Base-by-base conservation (phyloP, 2,329 filamentous ascomycete genomes). In the Juglanconis juglandina region DNA sequence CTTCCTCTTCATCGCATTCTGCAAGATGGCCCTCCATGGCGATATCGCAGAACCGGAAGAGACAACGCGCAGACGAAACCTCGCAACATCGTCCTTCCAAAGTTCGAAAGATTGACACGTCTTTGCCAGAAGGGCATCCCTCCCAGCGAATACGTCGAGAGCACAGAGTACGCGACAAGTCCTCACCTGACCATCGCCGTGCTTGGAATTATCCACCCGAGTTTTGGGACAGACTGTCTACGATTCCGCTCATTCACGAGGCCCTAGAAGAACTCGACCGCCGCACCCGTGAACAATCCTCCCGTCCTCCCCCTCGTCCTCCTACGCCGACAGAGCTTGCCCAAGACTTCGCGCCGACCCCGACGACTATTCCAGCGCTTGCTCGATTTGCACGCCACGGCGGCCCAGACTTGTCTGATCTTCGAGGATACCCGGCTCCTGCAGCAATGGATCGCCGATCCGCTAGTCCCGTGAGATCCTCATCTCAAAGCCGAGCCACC, bases 371-470 rank as follows among this genome's bases (percentile, higher is more conserved):
- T 24, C 24, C 24, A 24, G 24, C 24, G 39, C 42, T 56, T 4
- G 62, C 64, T 58, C 63, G 63, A 59, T 68, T 67, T 56, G 65
- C 68, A 17, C 67, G 64, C 54, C 58, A 64, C 58, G 66, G 69
- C 58, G 68, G 69, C 32, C 67, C 65, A 53, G 68, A 70, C 44
- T 53, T 68, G 9, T 24, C 53, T 56, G 52, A 66, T 59, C 60
- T 70, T 34, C 62, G 64, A 63, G 67, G 64, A n/a, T 51, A 60
- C 55, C 56, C 39, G 6, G 10, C 37, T 24, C 55, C 55, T 33
- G 24, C 6, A 8, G 9, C 34, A 32, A 51, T 7, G 17, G 24
- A 14, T 14, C 34, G 24, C 11, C 37, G 46, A 13, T 24, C 14
- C 30, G 39, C 47, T n/a, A 41, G 42, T 53, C 37, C 54, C 55